A percentile compares a stretch with the other conserved stretches of the same genome.
These are phyloP conservation scores for Colletotrichum musicola DNA, from an alignment of 2,329 filamentous ascomycete species.

Conservation along the genomic window DNA sequence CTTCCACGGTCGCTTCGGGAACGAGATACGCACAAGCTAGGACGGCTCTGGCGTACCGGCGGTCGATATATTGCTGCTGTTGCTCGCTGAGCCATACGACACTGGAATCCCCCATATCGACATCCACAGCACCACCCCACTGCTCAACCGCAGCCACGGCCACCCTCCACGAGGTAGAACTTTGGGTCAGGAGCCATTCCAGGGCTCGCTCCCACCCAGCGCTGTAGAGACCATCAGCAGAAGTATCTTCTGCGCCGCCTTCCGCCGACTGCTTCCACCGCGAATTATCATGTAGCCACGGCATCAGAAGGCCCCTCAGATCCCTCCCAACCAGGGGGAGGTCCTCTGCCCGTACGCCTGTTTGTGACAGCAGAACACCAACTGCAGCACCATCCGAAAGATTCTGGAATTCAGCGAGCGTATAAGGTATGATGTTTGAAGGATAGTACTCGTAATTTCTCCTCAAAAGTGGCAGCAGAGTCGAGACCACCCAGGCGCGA, in stretches of 20 bases:
- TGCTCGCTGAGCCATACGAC: constrained; percentile 70
- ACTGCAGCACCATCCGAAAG: constrained; percentile 71
- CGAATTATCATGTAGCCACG: constrained; percentile 77
- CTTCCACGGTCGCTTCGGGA: constrained; percentile 69
- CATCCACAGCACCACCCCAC: constrained; percentile 80
- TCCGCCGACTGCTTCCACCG: constrained; percentile 60
- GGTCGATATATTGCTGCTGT: constrained; percentile 69
- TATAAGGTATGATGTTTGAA: constrained; percentile 58
- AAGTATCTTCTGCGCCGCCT: constrained; percentile 37
- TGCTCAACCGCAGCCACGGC: constrained; percentile 74
- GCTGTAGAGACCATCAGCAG: constrained; percentile 52
- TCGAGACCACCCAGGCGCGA: constrained; percentile 76
- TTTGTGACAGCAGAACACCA: constrained; percentile 71
- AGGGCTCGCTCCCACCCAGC: constrained; percentile 78
- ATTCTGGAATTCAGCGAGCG: constrained; percentile 73
- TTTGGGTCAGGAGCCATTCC: constrained; percentile 74
- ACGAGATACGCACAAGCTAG: constrained; percentile 77
- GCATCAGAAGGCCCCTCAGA: constrained; percentile 75
- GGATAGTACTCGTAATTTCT: constrained; percentile 79
- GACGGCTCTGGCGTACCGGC: constrained; percentile 75
- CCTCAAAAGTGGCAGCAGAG: constrained; percentile 76
- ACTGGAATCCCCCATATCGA: constrained; percentile 74
- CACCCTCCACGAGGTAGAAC: constrained; percentile 71
- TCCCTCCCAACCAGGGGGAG: constrained; percentile 68
- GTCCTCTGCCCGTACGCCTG: constrained; percentile 56